These are phyloP conservation scores for Pseudopyricularia cyperi DNA, from an alignment of 2,329 filamentous ascomycete species.

Conservation along the genomic window DNA sequence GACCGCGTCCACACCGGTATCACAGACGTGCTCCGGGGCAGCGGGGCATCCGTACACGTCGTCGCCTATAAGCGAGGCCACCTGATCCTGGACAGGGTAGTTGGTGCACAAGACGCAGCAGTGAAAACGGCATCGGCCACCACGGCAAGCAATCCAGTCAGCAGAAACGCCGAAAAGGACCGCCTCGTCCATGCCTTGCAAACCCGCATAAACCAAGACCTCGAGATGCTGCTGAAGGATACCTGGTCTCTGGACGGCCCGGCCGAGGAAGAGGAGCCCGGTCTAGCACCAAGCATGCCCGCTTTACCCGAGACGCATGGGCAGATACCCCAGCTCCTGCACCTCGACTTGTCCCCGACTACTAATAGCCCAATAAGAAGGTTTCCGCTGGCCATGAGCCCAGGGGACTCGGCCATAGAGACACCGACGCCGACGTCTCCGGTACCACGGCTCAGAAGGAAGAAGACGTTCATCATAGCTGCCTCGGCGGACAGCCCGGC, in stretches of 20 bases:
- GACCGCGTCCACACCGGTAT: conserved; percentile 38
- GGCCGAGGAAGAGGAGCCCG: conserved; percentile 11
- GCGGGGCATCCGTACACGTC: conserved; percentile 32
- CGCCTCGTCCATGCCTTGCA: conserved; percentile 26
- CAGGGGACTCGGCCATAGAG: not conserved
- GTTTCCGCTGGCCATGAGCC: not conserved
- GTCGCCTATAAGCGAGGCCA: conserved; percentile 39
- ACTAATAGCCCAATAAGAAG: not conserved
- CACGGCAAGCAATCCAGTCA: conserved; percentile 8
- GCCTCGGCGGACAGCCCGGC: not conserved
- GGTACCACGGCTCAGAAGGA: not conserved
- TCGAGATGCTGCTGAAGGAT: conserved; percentile 36
- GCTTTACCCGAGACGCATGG: not conserved
- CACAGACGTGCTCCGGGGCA: conserved; percentile 31
- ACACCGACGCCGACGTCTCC: not conserved
- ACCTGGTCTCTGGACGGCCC: conserved; percentile 30
- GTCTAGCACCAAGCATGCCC: not conserved
- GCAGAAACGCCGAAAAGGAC: conserved; percentile 23
- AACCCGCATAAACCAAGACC: conserved; percentile 31
- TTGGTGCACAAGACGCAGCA: conserved; percentile 24
- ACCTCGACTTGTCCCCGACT: not conserved
- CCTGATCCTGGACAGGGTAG: conserved; percentile 34
- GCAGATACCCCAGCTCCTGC: not conserved
- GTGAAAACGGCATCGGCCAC: conserved; percentile 13
- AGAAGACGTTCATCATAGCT: not conserved